These are phyloP conservation scores for Acrocalymma vagum DNA, from an alignment of 2,329 filamentous ascomycete genomes.

Conservation along the genomic window DNA sequence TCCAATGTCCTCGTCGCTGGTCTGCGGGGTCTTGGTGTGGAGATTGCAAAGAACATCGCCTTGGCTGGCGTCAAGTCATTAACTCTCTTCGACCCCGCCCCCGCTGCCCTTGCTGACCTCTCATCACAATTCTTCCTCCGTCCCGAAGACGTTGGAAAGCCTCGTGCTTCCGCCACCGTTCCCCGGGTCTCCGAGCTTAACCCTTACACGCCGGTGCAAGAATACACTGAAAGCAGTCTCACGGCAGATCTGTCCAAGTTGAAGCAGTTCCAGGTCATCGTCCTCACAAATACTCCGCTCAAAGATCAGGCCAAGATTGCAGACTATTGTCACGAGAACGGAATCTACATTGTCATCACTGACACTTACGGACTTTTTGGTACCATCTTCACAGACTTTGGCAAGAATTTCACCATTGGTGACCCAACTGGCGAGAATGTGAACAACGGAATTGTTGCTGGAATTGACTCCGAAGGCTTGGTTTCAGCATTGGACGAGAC, in stretches of 20 bases:
- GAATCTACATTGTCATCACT: conserved; percentile 86
- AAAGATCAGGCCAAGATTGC: conserved; percentile 83
- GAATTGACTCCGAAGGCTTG: conserved; percentile 86
- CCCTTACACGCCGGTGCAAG: conserved; percentile 88
- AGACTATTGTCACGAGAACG: conserved; percentile 93
- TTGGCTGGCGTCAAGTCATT: conserved; percentile 98
- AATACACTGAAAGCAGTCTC: conserved; percentile 72
- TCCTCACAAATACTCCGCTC: conserved; percentile 84
- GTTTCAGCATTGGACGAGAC: conserved; percentile 96
- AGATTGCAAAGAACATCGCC: conserved; percentile 98
- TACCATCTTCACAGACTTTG: conserved; percentile 96
- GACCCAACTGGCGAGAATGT: conserved; percentile 92
- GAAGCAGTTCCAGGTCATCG: conserved; percentile 91
- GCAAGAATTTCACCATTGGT: conserved; percentile 88
- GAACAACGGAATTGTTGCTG: conserved; percentile 86
- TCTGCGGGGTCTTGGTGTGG: conserved; percentile 91
- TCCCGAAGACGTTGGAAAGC: conserved; percentile 87
- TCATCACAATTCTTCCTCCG: conserved; percentile 98
- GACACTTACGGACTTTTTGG: conserved; percentile 96
- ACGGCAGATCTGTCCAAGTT: conserved; percentile 80
- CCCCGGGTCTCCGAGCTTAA: conserved; percentile 94
- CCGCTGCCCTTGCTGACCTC: conserved; percentile 84
- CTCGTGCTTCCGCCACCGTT: conserved; percentile 84
- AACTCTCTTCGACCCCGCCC: conserved; percentile 88
- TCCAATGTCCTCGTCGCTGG: conserved; percentile 94